Evolutionary conservation across 208 protist species (phyloP).

Genomic region (Trypanosomatidae sp.): DNA sequence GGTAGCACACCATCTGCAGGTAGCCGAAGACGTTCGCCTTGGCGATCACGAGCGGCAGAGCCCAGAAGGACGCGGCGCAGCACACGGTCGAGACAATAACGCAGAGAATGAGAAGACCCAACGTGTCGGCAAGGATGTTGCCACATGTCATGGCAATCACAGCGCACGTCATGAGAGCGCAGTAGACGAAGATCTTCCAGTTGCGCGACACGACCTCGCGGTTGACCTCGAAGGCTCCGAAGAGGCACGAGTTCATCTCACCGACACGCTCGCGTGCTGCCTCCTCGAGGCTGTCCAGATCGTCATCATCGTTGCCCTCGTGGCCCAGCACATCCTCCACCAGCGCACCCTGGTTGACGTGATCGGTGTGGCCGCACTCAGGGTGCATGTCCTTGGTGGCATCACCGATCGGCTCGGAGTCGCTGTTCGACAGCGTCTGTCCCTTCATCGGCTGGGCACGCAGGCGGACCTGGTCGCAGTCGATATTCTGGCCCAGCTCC

Average conservation of each 20-base stretch:
- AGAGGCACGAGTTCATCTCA: conserved; percentile 28
- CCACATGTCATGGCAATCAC: conserved; percentile 45
- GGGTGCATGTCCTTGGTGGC: too few relatives aligned
- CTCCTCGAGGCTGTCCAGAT: too few relatives aligned
- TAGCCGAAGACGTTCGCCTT: conserved; percentile 68
- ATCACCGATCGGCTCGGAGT: too few relatives aligned
- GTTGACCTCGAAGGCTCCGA: conserved; percentile 56
- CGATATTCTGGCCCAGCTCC: too few relatives aligned
- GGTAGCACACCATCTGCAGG: conserved; percentile 50
- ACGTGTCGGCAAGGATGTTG: conserved; percentile 39
- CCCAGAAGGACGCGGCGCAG: conserved; percentile 49
- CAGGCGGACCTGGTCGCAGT: too few relatives aligned
- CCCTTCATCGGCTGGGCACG: too few relatives aligned
- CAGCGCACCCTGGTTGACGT: too few relatives aligned
- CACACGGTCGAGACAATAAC: conserved; percentile 37
- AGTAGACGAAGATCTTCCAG: conserved; percentile 57
- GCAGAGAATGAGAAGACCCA: conserved; percentile 32
- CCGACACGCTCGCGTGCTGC: too few relatives aligned
- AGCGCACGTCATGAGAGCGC: conserved; percentile 38
- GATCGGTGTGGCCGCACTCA: too few relatives aligned
- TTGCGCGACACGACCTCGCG: conserved; percentile 50
- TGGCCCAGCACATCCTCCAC: conserved; percentile 29
- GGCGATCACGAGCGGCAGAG: conserved; percentile 58
- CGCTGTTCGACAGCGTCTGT: too few relatives aligned
- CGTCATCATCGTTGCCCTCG: too few relatives aligned